Base-by-base conservation (phyloP, 768 basidiomycete species). In the Lyophyllum decastes region DNA sequence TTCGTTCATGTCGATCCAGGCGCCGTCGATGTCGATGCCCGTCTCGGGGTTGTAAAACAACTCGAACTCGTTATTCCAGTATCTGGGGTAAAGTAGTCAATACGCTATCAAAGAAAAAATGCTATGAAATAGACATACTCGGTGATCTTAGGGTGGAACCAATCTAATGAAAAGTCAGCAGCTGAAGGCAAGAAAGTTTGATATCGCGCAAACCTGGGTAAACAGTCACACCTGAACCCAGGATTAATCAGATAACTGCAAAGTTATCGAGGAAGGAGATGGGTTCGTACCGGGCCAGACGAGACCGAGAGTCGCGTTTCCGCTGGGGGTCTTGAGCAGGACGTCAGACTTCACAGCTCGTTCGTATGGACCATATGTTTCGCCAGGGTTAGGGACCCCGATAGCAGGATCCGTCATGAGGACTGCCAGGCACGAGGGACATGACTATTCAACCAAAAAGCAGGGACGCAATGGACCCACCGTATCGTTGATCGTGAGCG, bases 1-100 rank as follows among this genome's bases (percentile, higher is more conserved):
- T 58, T 89, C 88, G 66, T 90, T 89, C 87, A 87, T 88, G 61
- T 88, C 86, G 24, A 89, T 88, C 89, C 88, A 90, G 17, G 80
- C 80, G 10, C 87, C 88, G 59, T 88, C 86, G 27, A 88, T 88
- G 55, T 88, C 83, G 9, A 90, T 58, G 1, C 86, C 86, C 0
- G 69, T 76, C 12, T 74, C 59, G 0, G 83, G 76, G 58, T 72
- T 75, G 66, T 84, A 87, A 70, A 89, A 87, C 7, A 73, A 49
- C 26, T 73, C 57, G 68, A 87, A 88, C 59, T 89, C 86, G 40
- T 77, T 80, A 2, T 71, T 81, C 89, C 89, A 90, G 64, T 78
- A 86, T 25, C 84, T 85, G 54, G 38, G 30, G 53, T 3, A 34
- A 17, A 7, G 25, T 33, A 11, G 43, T 47, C 4, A 44, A 40